Evolutionary conservation across 352 stramenopile species (phyloP).

Genomic region (Globisporangium perplexum): DNA sequence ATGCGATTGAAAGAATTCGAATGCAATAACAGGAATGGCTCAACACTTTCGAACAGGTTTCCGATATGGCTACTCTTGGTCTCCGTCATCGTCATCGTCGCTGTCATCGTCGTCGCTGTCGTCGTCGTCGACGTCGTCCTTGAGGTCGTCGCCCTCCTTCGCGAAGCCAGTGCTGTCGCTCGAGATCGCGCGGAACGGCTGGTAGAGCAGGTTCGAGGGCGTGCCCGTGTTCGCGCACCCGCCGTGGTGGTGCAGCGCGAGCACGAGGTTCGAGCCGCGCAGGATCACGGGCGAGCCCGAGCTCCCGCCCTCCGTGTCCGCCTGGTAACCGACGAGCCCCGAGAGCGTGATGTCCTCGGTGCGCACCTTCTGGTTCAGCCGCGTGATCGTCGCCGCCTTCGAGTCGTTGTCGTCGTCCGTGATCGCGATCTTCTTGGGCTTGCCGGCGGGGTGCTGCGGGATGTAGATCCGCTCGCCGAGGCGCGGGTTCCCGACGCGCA

Average conservation of each 20-base stretch:
- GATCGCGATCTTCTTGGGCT: constrained; percentile 25
- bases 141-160: background rate
- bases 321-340: constrained; percentile 19
- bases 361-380: constrained; percentile 12
- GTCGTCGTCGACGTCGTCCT: background rate
- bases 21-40: no score
- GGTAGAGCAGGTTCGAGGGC: background rate
- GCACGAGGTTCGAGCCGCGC: constrained; percentile 16
- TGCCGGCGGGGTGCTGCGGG: constrained; percentile 22
- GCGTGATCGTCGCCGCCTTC: constrained; percentile 21
- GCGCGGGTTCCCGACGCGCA: constrained; percentile 13
- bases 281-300: constrained; percentile 24
- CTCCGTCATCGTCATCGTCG: no score
- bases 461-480: constrained; percentile 30
- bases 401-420: constrained; percentile 34
- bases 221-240: constrained; percentile 27
- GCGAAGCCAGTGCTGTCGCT: background rate
- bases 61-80: background rate
- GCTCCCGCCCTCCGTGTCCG: constrained; percentile 25
- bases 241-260: constrained; percentile 25
- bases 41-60: no score
- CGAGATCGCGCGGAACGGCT: background rate
- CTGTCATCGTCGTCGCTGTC: background rate
- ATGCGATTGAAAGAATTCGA: no score
- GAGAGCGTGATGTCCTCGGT: constrained; percentile 9